Base-by-base conservation (phyloP, 495 filamentous ascomycete species). In the Sabuloglossum arenarium region DNA sequence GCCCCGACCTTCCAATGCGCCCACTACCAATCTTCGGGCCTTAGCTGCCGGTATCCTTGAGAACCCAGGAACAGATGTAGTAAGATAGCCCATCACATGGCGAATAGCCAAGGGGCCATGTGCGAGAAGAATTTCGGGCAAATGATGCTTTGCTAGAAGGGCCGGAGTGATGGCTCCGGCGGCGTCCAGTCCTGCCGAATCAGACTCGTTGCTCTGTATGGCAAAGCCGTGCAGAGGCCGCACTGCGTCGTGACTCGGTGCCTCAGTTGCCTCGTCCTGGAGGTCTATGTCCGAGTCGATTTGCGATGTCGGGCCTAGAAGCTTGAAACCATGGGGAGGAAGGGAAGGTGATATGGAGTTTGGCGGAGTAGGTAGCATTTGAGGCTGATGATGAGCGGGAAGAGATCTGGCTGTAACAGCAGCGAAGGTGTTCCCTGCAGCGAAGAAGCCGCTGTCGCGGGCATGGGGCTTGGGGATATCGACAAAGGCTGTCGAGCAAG, bases 301-400 rank as follows among this genome's bases (percentile, higher is more conserved):
- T 37, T 62, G 69, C 43, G 60, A 64, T 27, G 63, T 62, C 60
- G 67, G 69, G 24, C 64, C 63, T 58, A 77, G 74, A 61, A 73
- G 69, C 62, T 79, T 79, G 63, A 85, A 81, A 62, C 78, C 81
- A 59, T 89, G 87, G 47, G 91, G 85, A 61, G 85, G 81, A 53
- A 96, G 78, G 54, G 79, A 81, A 30, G 90, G 91, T 37, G 90
- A 96, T 67, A 96, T 89, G 65, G 91, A 96, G 71, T 93, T 93
- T 54, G 90, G 90, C 63, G 90, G 90, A 69, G 90, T 97, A 53
- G 83, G 89, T 61, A 96, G 80, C 69, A 76, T 72, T 55, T 75
- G 73, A 61, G 71, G 72, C 56, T 69, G 56, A 25, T 58, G 56
- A 10, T 56, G 55, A 3, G 71, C 72, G 77, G 75, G 68, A 69